Percentiles rank a stretch among this genome's conserved stretches.
Conservation (phyloP, 352 stramenopile genomes). For the Phytopythium chamaehyphon region DNA sequence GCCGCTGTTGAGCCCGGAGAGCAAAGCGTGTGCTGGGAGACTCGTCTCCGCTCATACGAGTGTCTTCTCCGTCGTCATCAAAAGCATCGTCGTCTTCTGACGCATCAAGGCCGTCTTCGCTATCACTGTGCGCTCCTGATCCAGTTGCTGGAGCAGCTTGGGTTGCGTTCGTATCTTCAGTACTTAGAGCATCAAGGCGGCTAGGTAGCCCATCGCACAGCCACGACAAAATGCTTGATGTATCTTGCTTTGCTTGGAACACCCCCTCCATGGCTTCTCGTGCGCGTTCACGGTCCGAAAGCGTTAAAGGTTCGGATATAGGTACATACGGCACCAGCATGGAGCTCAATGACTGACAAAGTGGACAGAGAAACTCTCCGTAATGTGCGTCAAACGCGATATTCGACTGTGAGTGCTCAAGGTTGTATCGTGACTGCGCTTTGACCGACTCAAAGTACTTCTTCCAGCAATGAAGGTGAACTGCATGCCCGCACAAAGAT, state of each 20-base stretch:
- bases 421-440: slow-evolving; percentile 61
- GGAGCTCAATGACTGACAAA: slow-evolving; percentile 90
- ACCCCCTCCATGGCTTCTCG: slow-evolving; percentile 67
- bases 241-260: slow-evolving; percentile 74
- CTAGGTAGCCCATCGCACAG: slow-evolving; percentile 42
- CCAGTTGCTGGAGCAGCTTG: background rate
- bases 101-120: slow-evolving; percentile 19
- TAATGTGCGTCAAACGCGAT: slow-evolving; percentile 84
- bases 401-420: slow-evolving; percentile 71
- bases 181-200: slow-evolving; percentile 33
- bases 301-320: slow-evolving; percentile 47
- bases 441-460: slow-evolving; percentile 88
- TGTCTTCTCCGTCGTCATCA: slow-evolving; percentile 18
- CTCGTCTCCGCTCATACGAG: slow-evolving; percentile 1
- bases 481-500: slow-evolving; percentile 86
- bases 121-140: slow-evolving; percentile 14
- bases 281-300: slow-evolving; percentile 47
- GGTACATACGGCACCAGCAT: slow-evolving; percentile 83
- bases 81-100: slow-evolving; percentile 6
- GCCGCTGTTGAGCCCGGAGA: background rate
- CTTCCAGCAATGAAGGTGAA: slow-evolving; percentile 86
- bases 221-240: slow-evolving; percentile 57
- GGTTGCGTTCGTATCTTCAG: slow-evolving; percentile 4
- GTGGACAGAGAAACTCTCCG: slow-evolving; percentile 87
- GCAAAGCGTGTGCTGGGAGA: background rate